Base-by-base conservation (phyloP, 176 grass and related monocot species). In the maize (Zea mays) region DNA sequence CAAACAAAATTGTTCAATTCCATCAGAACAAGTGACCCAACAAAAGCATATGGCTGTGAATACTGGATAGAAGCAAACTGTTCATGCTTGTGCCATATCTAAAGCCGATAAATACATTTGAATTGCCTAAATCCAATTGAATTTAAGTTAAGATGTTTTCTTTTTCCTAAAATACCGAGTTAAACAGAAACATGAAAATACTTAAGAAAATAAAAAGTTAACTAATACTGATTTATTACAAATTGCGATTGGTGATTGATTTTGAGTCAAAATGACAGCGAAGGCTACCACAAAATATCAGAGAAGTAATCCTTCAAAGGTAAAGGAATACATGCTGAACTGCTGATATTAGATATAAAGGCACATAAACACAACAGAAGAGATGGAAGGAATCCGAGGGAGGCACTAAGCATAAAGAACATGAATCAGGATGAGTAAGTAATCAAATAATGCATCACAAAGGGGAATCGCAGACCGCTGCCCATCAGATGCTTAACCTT, bases 1-100 rank as follows among this genome's bases (percentile, higher is more conserved):
- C 46, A 64, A 45, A 33, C 55, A 83, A 71, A 66, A 84, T 33
- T 10, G 1, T 15, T 43, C 13, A 77, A 33, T 43, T 83, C 8
- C 10, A 50, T 77, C 17, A 61, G 41, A 17, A 19, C 0, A 69
- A 62, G 36, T 47, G n/a, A 27, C 27, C 27, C 15, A 47, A 62
- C 10, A 58, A 33, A 60, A 66, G 57, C 33, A 37, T 8, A 35
- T 49, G 45, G 0, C 5, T 11, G 41, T 46, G 6, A 27, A 54
- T 17, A 63, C 27, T 27, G 19, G 55, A 21, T 58, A 10, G 27
- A 48, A 66, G 10, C 55, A 78, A 89, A 59, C 16, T 27, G 27
- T 27, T 27, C 27, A 0, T 27, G 27, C 27, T 27, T 1, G 27
- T 50, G 63, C 17, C 6, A 60, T 82, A 65, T 0, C 3, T 73